These are phyloP conservation scores for Kodamaea neixiangensis DNA, from an alignment of 805 yeast genomes.

Conservation along the genomic window DNA sequence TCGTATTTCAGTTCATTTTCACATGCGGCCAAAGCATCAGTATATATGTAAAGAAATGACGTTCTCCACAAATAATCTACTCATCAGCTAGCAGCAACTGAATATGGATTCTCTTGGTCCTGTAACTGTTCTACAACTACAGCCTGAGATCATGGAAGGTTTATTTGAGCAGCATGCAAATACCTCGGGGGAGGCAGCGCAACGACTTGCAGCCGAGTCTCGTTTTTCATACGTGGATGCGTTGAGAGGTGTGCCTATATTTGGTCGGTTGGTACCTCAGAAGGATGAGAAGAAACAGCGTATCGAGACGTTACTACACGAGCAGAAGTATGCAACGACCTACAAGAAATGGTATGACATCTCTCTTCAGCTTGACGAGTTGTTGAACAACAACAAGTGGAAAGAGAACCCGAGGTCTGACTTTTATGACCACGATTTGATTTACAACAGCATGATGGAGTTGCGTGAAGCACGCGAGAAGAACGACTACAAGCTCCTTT, in stretches of 20 bases:
- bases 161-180: slow-evolving; percentile 9
- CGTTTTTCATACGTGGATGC: slow-evolving; percentile 1
- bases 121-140: not conserved
- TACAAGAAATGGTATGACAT: slow-evolving; percentile 69
- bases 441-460: slow-evolving; percentile 53
- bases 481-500: slow-evolving; percentile 58
- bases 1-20: not conserved
- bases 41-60: not conserved
- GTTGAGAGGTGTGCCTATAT: slow-evolving; percentile 4
- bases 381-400: slow-evolving; percentile 72
- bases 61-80: slow-evolving; percentile 2
- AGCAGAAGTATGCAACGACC: slow-evolving; percentile 38
- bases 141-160: slow-evolving; percentile 7
- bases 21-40: not conserved
- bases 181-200: not conserved
- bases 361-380: slow-evolving; percentile 62
- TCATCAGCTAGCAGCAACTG: not conserved
- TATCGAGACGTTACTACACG: slow-evolving; percentile 25
- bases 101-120: not conserved
- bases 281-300: slow-evolving; percentile 23
- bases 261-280: slow-evolving; percentile 19
- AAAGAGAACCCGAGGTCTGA: slow-evolving; percentile 59
- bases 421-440: slow-evolving; percentile 72
- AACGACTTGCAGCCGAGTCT: slow-evolving; percentile 3
- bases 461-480: slow-evolving; percentile 58